Percentiles rank a stretch among this genome's conserved stretches.
Conservation (phyloP, 2,329 filamentous ascomycete species). For the Nemania bipapillata region DNA sequence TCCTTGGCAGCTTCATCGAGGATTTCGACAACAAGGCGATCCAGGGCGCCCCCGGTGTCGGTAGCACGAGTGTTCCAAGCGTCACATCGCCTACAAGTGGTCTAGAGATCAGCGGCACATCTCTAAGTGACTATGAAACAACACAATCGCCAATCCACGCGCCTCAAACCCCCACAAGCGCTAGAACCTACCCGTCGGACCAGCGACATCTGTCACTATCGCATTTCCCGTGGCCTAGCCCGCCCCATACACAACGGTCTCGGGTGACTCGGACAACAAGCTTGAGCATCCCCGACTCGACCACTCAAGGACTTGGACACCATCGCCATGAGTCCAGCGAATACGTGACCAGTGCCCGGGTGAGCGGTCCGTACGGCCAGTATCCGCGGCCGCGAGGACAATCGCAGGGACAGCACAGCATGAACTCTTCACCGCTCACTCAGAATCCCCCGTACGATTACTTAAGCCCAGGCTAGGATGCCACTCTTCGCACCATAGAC, state of each 20-base stretch:
- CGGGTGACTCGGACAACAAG: neutral
- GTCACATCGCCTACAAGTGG: conserved; percentile 8
- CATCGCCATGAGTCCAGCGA: conserved; percentile 16
- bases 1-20: conserved; percentile 44
- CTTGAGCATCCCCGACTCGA: neutral
- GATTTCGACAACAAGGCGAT: conserved; percentile 32
- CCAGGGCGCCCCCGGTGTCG: conserved; percentile 21
- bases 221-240: neutral
- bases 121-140: conserved; percentile 9
- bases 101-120: conserved; percentile 2
- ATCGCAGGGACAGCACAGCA: conserved; percentile 22
- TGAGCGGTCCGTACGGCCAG: neutral
- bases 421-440: conserved; percentile 10
- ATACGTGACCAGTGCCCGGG: neutral
- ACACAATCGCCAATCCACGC: neutral
- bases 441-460: neutral
- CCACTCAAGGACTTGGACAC: neutral
- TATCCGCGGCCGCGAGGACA: conserved; percentile 11
- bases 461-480: neutral
- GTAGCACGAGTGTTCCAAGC: conserved; percentile 23
- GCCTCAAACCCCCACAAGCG: neutral
- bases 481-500: too few relatives aligned
- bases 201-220: neutral
- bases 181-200: neutral
- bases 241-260: neutral